These are phyloP conservation scores for Termitomyces sp. DNA, from an alignment of 768 basidiomycete genomes.

Conservation along the genomic window DNA sequence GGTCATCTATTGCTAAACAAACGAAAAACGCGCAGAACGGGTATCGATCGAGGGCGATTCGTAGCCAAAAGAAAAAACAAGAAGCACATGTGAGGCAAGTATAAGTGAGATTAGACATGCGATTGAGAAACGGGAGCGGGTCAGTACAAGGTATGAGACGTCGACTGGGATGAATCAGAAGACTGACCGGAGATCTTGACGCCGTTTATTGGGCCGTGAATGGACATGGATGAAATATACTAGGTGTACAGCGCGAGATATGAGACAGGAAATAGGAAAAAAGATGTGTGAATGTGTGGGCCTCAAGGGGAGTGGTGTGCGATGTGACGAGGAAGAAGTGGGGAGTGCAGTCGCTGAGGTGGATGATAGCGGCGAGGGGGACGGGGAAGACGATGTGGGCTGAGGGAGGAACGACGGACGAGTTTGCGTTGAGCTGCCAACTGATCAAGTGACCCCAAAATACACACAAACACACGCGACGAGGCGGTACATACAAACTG, in stretches of 20 bases:
- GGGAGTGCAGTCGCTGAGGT: background rate
- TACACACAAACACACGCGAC: constrained; percentile 20
- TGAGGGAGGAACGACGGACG: constrained; percentile 11
- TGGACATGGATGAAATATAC: constrained; percentile 46
- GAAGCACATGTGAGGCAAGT: constrained; percentile 1
- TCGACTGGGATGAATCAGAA: constrained; percentile 5
- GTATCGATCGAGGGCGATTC: constrained; percentile 33
- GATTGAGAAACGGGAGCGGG: constrained; percentile 13
- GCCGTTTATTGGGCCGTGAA: constrained; percentile 80
- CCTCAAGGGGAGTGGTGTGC: constrained; percentile 14
- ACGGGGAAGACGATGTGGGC: constrained; percentile 1
- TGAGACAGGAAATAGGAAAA: constrained; percentile 10
- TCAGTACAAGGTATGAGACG: constrained; percentile 24
- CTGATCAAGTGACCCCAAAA: constrained; percentile 32
- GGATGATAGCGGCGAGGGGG: background rate
- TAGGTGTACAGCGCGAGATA: constrained; percentile 9
- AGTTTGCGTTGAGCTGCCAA: constrained; percentile 16
- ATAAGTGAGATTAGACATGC: constrained; percentile 20
- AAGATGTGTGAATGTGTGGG: constrained; percentile 11
- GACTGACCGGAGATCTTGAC: constrained; percentile 82
- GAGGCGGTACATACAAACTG: constrained; percentile 4
- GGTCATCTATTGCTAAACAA: constrained; percentile 81
- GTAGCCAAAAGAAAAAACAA: constrained; percentile 9
- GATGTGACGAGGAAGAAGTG: constrained; percentile 9
- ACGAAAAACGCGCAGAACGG: constrained; percentile 18